phyloP scores from a whole-genome alignment of 2,329 filamentous ascomycete genomes.

The Tolypocladium tropicale region DNA sequence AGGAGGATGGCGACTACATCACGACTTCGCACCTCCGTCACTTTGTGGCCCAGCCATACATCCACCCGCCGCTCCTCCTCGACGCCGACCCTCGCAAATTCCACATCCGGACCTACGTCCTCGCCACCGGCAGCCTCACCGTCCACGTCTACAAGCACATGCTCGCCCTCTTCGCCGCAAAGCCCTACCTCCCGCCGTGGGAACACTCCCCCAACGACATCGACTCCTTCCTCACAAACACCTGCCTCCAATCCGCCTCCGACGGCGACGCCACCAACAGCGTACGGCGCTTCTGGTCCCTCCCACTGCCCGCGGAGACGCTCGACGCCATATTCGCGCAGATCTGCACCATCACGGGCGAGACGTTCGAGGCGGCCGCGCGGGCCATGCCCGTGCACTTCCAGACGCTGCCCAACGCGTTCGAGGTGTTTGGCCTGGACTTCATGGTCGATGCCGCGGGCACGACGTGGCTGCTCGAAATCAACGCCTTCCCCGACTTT shows the following conservation, averaged over 20 bases:
- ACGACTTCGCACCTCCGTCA: slow-evolving; percentile 87
- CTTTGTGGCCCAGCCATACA: slow-evolving; percentile 93
- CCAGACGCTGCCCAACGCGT: slow-evolving; percentile 76
- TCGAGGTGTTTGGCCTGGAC: slow-evolving; percentile 87
- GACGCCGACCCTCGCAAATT: slow-evolving; percentile 68
- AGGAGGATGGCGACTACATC: slow-evolving; percentile 42
- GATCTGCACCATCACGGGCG: slow-evolving; percentile 62
- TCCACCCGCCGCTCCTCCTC: slow-evolving; percentile 70
- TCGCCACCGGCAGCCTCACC: slow-evolving; percentile 66
- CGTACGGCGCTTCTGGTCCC: slow-evolving; percentile 65
- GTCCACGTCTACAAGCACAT: slow-evolving; percentile 84
- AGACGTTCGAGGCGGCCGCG: slow-evolving; percentile 80
- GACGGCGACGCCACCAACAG: slow-evolving; percentile 29
- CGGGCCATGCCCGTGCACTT: slow-evolving; percentile 82
- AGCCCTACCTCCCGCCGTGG: slow-evolving; percentile 59
- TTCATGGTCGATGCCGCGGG: slow-evolving; percentile 66
- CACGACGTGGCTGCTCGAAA: slow-evolving; percentile 68
- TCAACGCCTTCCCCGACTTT: slow-evolving; percentile 96
- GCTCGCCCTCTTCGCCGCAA: slow-evolving; percentile 84
- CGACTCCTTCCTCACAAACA: slow-evolving; percentile 82
- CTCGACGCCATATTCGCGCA: slow-evolving; percentile 60
- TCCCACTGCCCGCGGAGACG: slow-evolving; percentile 39
- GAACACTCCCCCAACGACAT: slow-evolving; percentile 40
- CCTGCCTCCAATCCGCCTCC: slow-evolving; percentile 64
- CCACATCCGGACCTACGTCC: slow-evolving; percentile 86